phyloP scores from a whole-genome alignment of 139 green algal species.

The Microglena sp. region DNA sequence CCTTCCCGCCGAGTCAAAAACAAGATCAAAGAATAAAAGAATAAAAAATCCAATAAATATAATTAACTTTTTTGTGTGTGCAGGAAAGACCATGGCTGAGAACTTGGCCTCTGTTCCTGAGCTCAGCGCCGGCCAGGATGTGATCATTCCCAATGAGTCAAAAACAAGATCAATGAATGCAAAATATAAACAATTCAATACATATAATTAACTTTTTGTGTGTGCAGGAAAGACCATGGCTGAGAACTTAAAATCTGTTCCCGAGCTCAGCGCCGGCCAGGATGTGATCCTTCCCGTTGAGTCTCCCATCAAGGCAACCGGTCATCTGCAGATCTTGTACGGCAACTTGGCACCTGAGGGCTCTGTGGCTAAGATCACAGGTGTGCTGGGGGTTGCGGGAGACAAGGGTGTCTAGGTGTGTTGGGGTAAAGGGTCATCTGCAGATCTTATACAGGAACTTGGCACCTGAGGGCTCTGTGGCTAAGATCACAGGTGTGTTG shows the following conservation, averaged over 20 bases:
- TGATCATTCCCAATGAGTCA: slow-evolving; percentile 78
- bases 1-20: too few species aligned
- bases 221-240: slow-evolving; percentile 82
- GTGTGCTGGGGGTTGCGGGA: slow-evolving; percentile 34
- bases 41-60: too few species aligned
- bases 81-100: slow-evolving; percentile 87
- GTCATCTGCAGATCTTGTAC: slow-evolving; percentile 80
- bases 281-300: slow-evolving; percentile 81
- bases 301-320: slow-evolving; percentile 81
- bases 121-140: slow-evolving; percentile 76
- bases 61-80: slow-evolving; percentile 23
- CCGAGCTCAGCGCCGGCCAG: slow-evolving; percentile 73
- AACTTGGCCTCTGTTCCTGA: slow-evolving; percentile 77
- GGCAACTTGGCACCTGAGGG: slow-evolving; percentile 91
- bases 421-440: slow-evolving; percentile 20
- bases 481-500: slow-evolving; percentile 90
- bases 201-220: too few species aligned
- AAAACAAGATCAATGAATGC: too few species aligned
- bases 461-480: slow-evolving; percentile 82
- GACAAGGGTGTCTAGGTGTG: background rate
- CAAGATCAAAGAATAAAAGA: too few species aligned
- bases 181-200: too few species aligned
- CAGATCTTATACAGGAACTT: slow-evolving; percentile 96
- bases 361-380: slow-evolving; percentile 97
- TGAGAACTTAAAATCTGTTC: slow-evolving; percentile 78